Percentiles rank a stretch among this genome's conserved stretches.
phyloP scores from a whole-genome alignment of 306 rosid species.

The Vachellia pachyceras region DNA sequence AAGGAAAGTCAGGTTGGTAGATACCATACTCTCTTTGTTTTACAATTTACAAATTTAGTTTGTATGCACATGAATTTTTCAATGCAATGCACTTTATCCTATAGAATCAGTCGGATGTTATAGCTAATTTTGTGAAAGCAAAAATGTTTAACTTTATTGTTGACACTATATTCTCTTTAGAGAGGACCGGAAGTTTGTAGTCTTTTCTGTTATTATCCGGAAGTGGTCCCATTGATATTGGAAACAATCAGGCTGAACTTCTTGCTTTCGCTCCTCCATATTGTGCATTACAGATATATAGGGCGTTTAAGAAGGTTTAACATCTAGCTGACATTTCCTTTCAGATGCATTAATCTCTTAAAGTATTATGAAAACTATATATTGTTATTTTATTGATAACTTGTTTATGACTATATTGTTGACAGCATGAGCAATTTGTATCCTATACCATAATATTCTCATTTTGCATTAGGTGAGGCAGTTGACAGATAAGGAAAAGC shows the following conservation, averaged over 20 bases:
- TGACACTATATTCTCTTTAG: conserved; percentile 4
- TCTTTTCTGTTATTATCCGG: conserved; percentile 15
- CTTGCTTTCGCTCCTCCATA: conserved; percentile 6
- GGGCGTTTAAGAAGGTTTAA: not conserved
- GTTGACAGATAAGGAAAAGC: conserved; percentile 77
- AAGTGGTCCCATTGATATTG: conserved; percentile 3
- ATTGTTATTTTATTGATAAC: conserved; percentile 3
- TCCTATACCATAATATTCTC: not conserved
- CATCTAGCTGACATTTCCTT: conserved; percentile 1
- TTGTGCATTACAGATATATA: conserved; percentile 19
- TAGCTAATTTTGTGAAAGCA: not conserved
- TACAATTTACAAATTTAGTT: conserved; percentile 12
- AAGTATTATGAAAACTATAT: not conserved
- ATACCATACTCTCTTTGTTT: not conserved
- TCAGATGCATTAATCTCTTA: conserved; percentile 5
- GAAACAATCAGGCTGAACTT: not conserved
- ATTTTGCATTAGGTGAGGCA: conserved; percentile 66
- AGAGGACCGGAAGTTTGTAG: conserved; percentile 22
- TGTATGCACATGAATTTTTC: not conserved
- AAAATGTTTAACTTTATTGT: not conserved
- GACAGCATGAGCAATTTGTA: not conserved
- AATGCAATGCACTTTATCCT: not conserved
- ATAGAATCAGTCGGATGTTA: not conserved
- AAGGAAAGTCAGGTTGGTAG: conserved; percentile 70
- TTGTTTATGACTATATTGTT: not conserved